phyloP scores from a whole-genome alignment of 2,329 filamentous ascomycete species.

The Trichoderma sp. region DNA sequence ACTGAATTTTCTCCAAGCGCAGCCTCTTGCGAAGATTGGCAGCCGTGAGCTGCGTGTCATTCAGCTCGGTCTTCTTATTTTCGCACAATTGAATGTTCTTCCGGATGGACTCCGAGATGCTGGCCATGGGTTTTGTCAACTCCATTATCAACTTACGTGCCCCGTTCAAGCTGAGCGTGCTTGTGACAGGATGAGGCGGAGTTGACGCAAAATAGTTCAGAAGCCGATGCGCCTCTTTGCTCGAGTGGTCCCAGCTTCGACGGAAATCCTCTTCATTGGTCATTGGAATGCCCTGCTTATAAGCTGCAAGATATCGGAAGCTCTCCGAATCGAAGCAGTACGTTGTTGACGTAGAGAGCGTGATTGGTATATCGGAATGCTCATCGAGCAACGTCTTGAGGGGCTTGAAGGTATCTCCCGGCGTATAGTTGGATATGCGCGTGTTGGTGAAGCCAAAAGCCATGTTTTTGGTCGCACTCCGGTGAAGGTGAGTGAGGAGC shows the following conservation, averaged over 20 bases:
- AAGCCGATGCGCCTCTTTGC: constrained; percentile 19
- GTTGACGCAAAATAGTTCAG: constrained; percentile 7
- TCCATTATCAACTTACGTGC: constrained; percentile 14
- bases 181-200: constrained; percentile 23
- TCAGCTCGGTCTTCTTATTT: neutral
- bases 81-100: constrained; percentile 16
- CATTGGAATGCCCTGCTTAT: neutral
- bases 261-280: constrained; percentile 1
- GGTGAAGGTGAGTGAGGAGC: constrained; percentile 14
- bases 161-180: constrained; percentile 24
- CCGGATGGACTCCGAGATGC: constrained; percentile 19
- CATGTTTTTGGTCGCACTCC: constrained; percentile 7
- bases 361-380: neutral
- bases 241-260: constrained; percentile 25
- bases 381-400: constrained; percentile 8
- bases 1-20: constrained; percentile 11
- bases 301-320: constrained; percentile 15
- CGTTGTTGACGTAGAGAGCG: neutral
- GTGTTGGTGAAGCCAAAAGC: constrained; percentile 19
- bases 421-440: constrained; percentile 13
- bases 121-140: constrained; percentile 24
- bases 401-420: constrained; percentile 7
- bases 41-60: neutral
- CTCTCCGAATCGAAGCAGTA: constrained; percentile 20
- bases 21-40: neutral